Evolutionary conservation across 768 basidiomycete genomes (phyloP).

Genomic region (Auriscalpium microsporum): DNA sequence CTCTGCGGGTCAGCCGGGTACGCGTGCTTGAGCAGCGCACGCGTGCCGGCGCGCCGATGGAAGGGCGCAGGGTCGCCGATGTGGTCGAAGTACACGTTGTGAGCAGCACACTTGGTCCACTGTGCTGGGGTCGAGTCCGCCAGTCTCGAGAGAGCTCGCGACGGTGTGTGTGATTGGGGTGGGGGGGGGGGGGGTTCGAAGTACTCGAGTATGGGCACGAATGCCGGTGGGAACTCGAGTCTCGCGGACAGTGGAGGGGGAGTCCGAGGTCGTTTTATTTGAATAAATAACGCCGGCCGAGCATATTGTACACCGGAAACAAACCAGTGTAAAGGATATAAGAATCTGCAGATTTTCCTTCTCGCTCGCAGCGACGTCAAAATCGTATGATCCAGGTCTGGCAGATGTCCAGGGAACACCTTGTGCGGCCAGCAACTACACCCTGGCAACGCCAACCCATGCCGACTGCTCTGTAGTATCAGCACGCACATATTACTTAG

Average conservation of each 20-base stretch:
- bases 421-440: too few relatives aligned
- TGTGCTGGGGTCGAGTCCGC: constrained; percentile 5
- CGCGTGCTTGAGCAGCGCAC: not conserved
- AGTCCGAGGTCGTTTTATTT: too few relatives aligned
- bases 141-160: not conserved
- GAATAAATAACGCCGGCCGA: too few relatives aligned
- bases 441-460: too few relatives aligned
- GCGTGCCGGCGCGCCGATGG: constrained; percentile 3
- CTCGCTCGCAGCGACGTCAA: too few relatives aligned
- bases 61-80: constrained; percentile 13
- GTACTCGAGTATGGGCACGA: not conserved
- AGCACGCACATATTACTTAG: too few relatives aligned
- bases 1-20: constrained; percentile 4
- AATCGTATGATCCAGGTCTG: too few relatives aligned
- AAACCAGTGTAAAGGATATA: too few relatives aligned
- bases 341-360: too few relatives aligned
- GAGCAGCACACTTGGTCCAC: constrained; percentile 4
- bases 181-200: not conserved
- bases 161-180: not conserved
- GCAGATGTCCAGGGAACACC: too few relatives aligned
- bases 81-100: constrained; percentile 12
- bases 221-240: not conserved
- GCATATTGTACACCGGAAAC: too few relatives aligned
- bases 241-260: not conserved
- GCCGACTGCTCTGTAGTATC: too few relatives aligned